Evolutionary conservation across 768 basidiomycete genomes (phyloP).

Genomic region (Suillus clintonianus): DNA sequence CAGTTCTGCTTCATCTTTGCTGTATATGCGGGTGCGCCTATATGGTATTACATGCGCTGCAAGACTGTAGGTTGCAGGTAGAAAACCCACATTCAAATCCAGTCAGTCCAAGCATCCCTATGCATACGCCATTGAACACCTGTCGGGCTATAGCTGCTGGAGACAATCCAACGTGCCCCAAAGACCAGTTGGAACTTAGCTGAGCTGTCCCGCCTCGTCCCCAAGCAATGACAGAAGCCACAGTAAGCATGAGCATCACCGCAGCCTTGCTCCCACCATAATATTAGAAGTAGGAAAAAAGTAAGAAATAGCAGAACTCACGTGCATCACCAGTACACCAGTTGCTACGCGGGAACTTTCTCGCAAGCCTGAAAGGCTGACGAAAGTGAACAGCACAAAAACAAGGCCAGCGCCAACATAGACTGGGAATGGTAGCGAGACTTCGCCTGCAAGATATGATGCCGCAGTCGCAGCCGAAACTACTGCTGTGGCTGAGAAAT

Average conservation of each 20-base stretch:
- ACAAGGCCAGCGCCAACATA: slow-evolving; percentile 57
- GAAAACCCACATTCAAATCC: slow-evolving; percentile 59
- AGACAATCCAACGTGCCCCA: slow-evolving; percentile 32
- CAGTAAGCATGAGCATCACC: slow-evolving; percentile 57
- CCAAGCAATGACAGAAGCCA: slow-evolving; percentile 56
- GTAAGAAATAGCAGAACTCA: slow-evolving; percentile 30
- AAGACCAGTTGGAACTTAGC: slow-evolving; percentile 57
- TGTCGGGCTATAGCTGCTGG: slow-evolving; percentile 40
- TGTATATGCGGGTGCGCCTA: slow-evolving; percentile 66
- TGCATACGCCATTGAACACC: slow-evolving; percentile 66
- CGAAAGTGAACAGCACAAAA: slow-evolving; percentile 50
- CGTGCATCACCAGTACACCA: slow-evolving; percentile 59
- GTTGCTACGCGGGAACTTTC: slow-evolving; percentile 66
- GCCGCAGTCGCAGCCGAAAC: slow-evolving; percentile 76
- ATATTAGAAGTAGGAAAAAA: slow-evolving; percentile 1
- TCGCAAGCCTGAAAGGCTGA: slow-evolving; percentile 59
- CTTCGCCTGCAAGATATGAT: slow-evolving; percentile 67
- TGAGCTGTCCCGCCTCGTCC: slow-evolving; percentile 46
- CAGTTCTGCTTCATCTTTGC: slow-evolving; percentile 56
- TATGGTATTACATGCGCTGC: slow-evolving; percentile 11
- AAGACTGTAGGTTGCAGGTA: background rate
- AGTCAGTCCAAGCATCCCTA: slow-evolving; percentile 73
- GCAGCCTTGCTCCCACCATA: slow-evolving; percentile 37
- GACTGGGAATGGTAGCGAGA: slow-evolving; percentile 55
- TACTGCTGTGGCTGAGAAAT: slow-evolving; percentile 67